Evolutionary conservation across 2,329 filamentous ascomycete genomes (phyloP), one percentile per base, ranked within the genome.

Genomic region (Sporothrix variecibatus): DNA sequence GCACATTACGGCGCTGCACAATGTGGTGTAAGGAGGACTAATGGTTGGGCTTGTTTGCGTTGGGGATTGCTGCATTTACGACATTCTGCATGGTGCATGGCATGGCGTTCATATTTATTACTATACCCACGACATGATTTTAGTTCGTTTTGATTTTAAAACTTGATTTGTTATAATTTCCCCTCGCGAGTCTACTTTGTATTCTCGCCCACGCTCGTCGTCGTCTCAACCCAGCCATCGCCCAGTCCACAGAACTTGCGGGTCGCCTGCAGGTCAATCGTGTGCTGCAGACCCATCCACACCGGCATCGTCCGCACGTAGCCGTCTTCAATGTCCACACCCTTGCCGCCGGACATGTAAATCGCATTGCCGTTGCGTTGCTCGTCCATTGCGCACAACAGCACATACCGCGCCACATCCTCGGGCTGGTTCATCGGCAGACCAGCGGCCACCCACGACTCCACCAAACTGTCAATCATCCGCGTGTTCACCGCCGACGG

Each of bases 401-500:
- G 78, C 70, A 86, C 83, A 5, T 81, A 78, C n/a, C 79, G 78
- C 0, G 83, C 85, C 15, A 86, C 85, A 28, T 82, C 80, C n/a
- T 80, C 80, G 0, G 83, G 80, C 0, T 81, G 82, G 74, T 86
- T 86, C 49, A 82, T 78, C 0, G 83, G 82, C 65, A 86, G 78
- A 0, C 82, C 82, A 26, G 80, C 78, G 26, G 80, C 78, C 28
- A 78, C 77, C 84, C 84, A 86, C 31, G 77, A 74, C 9, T 80
- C 77, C 1, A 80, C 78, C 72, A 85, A 83, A 1, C 82, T 80
- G 17, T 79, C 79, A 0, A 85, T 83, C 23, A 86, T 82, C 60
- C 83, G 80, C 17, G 85, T 86, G 2, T 84, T 82, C 0, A 85
- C 86, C 12, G 85, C 81, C 78, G 85, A 87, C 1, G 85, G 85